Evolutionary conservation across 2,329 filamentous ascomycete genomes (phyloP), one percentile per base, ranked within the genome.

Genomic region (Ustulina deusta): DNA sequence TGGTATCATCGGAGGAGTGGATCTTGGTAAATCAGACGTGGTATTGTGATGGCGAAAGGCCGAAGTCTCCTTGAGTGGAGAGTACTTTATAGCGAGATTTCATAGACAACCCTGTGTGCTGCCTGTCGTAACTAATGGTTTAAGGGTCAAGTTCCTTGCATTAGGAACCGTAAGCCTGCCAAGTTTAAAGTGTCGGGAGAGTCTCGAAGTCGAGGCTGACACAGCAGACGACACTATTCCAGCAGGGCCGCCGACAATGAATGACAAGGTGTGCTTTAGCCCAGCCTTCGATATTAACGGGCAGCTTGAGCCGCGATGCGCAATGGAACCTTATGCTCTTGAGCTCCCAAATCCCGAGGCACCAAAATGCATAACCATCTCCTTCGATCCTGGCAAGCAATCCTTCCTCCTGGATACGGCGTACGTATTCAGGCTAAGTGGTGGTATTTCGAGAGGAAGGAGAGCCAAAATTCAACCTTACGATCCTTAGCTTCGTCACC

Each of bases 291-390:
- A 44, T 2, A 59, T 64, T 6, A 10, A 36, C 15, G 55, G 55
- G 6, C 17, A 38, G 27, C 20, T 36, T 3, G 38, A 64, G n/a
- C 54, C 55, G 20, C 46, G 27, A 15, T 59, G 59, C 46, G 36
- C 25, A 22, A 59, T 64, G 62, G 62, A 64, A 22, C 62, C 55
- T 6, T 52, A 64, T 64, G n/a, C n/a, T n/a, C n/a, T n/a, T n/a
- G n/a, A n/a, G n/a, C n/a, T n/a, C n/a, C n/a, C n/a, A n/a, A n/a
- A n/a, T n/a, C n/a, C n/a, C n/a, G n/a, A n/a, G n/a, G n/a, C n/a
- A n/a, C n/a, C n/a, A n/a, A n/a, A n/a, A n/a, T n/a, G 62, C 29
- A 64, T 44, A 34, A 46, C 59, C 7, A 3, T 52, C 9, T 64
- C 62, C n/a, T 46, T 59, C 36, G 55, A 52, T 22, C 54, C 61